Conservation (phyloP, 371 early-diverging fungal genomes). For the Mucor piriformis region DNA sequence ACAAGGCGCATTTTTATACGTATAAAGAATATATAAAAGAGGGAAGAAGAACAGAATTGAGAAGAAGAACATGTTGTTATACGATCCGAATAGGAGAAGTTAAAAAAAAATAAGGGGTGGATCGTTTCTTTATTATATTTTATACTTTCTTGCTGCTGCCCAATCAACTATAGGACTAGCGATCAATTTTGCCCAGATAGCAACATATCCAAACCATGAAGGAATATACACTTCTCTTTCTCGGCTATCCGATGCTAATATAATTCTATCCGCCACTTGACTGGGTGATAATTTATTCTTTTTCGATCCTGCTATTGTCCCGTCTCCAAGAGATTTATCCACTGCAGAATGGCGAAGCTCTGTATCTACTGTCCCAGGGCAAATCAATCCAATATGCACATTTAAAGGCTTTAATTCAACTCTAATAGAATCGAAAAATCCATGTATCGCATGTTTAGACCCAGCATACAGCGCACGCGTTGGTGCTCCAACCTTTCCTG, state of each 20-base stretch:
- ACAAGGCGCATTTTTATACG: neutral
- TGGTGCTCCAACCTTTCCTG: constrained; percentile 80
- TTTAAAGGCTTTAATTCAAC: constrained; percentile 68
- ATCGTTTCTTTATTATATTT: neutral
- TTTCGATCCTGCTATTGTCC: constrained; percentile 54
- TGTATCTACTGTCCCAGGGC: constrained; percentile 82
- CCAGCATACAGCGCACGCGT: constrained; percentile 83
- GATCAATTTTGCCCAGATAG: constrained; percentile 56
- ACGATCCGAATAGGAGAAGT: too few species aligned
- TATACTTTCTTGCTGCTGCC: constrained; percentile 55
- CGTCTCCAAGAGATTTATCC: constrained; percentile 40
- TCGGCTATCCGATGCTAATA: constrained; percentile 64
- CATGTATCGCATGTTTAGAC: constrained; percentile 83
- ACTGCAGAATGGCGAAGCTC: constrained; percentile 73
- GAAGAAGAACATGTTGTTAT: too few species aligned
- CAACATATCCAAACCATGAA: constrained; percentile 55
- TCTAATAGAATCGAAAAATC: constrained; percentile 83
- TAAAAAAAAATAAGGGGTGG: constrained; percentile 4
- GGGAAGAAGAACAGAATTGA: constrained; percentile 3
- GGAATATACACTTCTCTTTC: constrained; percentile 70
- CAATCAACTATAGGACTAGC: constrained; percentile 67
- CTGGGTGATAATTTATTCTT: constrained; percentile 64
- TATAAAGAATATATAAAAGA: neutral
- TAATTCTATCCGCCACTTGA: constrained; percentile 63
- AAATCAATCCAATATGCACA: constrained; percentile 69